A percentile compares a stretch with the other conserved stretches of the same genome.
Conservation (phyloP, 2,329 filamentous ascomycete genomes). For the Botrytis sinoallii region DNA sequence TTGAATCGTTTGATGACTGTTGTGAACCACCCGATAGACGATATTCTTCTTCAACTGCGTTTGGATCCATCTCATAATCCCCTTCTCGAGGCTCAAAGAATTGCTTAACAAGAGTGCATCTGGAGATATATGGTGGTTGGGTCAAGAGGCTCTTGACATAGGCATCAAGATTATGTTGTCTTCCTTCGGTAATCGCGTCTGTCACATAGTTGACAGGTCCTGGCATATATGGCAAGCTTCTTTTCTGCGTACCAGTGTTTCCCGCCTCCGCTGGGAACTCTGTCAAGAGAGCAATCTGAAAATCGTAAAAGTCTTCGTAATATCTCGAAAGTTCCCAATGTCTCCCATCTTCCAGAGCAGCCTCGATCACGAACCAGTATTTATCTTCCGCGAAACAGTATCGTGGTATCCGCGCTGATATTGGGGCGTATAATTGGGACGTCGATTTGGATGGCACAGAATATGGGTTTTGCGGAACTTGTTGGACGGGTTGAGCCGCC, state of each 20-base stretch:
- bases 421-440: conserved; percentile 66
- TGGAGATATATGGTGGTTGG: conserved; percentile 80
- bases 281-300: conserved; percentile 91
- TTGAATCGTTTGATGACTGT: conserved; percentile 62
- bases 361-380: conserved; percentile 98
- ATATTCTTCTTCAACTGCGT: conserved; percentile 63
- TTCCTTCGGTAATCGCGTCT: conserved; percentile 92
- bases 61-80: conserved; percentile 88
- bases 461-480: conserved; percentile 36
- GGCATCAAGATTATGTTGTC: conserved; percentile 87
- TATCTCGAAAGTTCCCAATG: conserved; percentile 92
- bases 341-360: conserved; percentile 81
- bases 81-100: conserved; percentile 88
- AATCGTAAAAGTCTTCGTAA: conserved; percentile 98
- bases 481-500: conserved; percentile 29
- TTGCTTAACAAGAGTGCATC: conserved; percentile 78
- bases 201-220: conserved; percentile 97
- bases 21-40: conserved; percentile 69
- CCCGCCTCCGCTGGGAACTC: conserved; percentile 92
- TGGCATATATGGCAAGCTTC: conserved; percentile 93
- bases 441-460: conserved; percentile 41
- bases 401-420: conserved; percentile 80
- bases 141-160: conserved; percentile 90
- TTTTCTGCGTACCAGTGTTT: conserved; percentile 73
- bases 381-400: conserved; percentile 97